Conservation (phyloP, 177 flowering plant genomes). For the Tripterygium wilfordii region DNA sequence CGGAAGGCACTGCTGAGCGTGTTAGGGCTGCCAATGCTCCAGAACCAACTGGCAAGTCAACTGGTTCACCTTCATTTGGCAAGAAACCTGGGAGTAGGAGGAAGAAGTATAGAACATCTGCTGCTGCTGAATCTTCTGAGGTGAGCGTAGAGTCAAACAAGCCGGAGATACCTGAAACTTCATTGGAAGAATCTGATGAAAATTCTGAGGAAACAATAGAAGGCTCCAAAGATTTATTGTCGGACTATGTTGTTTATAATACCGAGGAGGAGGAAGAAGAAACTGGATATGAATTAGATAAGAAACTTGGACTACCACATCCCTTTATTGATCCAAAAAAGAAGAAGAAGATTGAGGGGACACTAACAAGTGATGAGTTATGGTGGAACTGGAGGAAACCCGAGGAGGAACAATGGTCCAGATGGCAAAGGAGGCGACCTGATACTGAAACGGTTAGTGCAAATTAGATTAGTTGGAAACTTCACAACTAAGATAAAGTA, state of each 20-base stretch:
- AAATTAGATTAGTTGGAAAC: too few species aligned
- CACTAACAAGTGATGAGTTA: conserved; percentile 74
- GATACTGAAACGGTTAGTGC: conserved; percentile 85
- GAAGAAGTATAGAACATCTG: conserved; percentile 48
- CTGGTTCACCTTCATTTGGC: conserved; percentile 78
- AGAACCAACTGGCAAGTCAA: conserved; percentile 64
- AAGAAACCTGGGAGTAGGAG: conserved; percentile 91
- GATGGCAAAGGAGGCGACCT: conserved; percentile 93
- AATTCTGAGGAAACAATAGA: conserved; percentile 39
- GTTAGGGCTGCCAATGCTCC: conserved; percentile 94
- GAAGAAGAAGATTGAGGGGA: conserved; percentile 58
- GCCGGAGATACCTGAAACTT: conserved; percentile 22
- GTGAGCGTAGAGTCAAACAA: conserved; percentile 30
- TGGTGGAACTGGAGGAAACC: conserved; percentile 99
- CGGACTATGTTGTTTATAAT: conserved; percentile 77
- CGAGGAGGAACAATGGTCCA: conserved; percentile 80
- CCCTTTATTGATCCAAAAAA: conserved; percentile 78
- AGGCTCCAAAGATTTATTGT: conserved; percentile 43
- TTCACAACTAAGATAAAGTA: too few species aligned
- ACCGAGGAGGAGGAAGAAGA: conserved; percentile 48
- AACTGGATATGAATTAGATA: conserved; percentile 63
- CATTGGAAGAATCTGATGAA: too few species aligned
- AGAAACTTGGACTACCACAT: conserved; percentile 80
- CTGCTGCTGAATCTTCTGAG: conserved; percentile 38
- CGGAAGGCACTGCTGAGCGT: conserved; percentile 66